Evolutionary conservation across 2,329 filamentous ascomycete species (phyloP).

Genomic region (Chalaropsis thielavioides): DNA sequence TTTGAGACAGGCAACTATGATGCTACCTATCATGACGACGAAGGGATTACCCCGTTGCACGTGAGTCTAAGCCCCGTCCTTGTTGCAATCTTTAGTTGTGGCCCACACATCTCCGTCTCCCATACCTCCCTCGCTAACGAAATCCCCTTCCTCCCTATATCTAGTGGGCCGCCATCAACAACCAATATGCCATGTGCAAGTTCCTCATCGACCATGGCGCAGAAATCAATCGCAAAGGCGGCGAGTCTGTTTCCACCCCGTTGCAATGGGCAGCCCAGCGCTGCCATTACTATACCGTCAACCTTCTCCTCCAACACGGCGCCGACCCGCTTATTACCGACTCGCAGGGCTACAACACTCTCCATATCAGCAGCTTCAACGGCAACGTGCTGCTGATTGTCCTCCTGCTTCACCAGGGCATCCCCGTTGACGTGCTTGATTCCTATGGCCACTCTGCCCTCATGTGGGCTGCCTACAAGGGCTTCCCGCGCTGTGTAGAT

Average conservation of each 20-base stretch:
- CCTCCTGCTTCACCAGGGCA: conserved; percentile 83
- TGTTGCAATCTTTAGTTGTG: neutral
- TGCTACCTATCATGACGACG: conserved; percentile 71
- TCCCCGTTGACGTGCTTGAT: conserved; percentile 83
- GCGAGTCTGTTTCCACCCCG: conserved; percentile 84
- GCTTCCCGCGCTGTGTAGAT: conserved; percentile 82
- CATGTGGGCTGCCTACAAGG: conserved; percentile 99
- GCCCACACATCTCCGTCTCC: neutral
- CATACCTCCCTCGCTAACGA: conserved; percentile 17
- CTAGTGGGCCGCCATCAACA: conserved; percentile 98
- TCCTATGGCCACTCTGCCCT: conserved; percentile 81
- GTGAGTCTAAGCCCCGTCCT: conserved; percentile 37
- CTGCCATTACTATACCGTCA: conserved; percentile 92
- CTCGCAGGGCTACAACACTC: conserved; percentile 91
- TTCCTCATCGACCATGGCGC: conserved; percentile 76
- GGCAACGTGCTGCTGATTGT: conserved; percentile 84
- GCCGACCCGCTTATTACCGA: conserved; percentile 88
- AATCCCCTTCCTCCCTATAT: conserved; percentile 1
- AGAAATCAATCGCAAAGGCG: conserved; percentile 87
- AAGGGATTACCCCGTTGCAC: conserved; percentile 91
- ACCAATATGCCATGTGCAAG: conserved; percentile 93
- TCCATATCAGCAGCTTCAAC: conserved; percentile 94
- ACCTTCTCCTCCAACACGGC: conserved; percentile 78
- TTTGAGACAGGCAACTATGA: conserved; percentile 72
- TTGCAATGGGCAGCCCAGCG: conserved; percentile 95